These are phyloP conservation scores for Aspergillus terreus DNA, from an alignment of 2,329 filamentous ascomycete genomes.

Conservation along the genomic window DNA sequence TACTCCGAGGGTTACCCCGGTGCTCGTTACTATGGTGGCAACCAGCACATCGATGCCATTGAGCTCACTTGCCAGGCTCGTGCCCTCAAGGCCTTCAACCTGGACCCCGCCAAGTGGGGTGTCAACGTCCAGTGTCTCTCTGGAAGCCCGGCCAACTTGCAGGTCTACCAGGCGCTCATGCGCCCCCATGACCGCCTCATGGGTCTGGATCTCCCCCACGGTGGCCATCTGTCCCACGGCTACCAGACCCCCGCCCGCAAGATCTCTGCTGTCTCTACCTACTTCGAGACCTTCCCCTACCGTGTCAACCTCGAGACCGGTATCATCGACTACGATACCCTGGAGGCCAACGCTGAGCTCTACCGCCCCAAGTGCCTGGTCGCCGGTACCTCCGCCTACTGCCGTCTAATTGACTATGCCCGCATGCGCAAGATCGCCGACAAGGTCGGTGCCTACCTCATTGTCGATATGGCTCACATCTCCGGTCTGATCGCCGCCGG, in stretches of 20 bases:
- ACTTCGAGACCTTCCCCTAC: slow-evolving; percentile 98
- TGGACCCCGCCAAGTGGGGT: slow-evolving; percentile 88
- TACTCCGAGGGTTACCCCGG: slow-evolving; percentile 99
- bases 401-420: slow-evolving; percentile 90
- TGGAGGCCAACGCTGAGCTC: slow-evolving; percentile 80
- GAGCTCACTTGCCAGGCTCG: slow-evolving; percentile 93
- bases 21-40: slow-evolving; percentile 97
- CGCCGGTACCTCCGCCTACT: slow-evolving; percentile 92
- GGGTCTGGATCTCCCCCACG: slow-evolving; percentile 94
- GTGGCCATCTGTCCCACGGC: slow-evolving; percentile 91
- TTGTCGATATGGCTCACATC: slow-evolving; percentile 97
- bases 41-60: slow-evolving; percentile 96
- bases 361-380: slow-evolving; percentile 96
- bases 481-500: slow-evolving; percentile 90
- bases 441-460: slow-evolving; percentile 85
- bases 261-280: slow-evolving; percentile 98
- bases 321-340: slow-evolving; percentile 88
- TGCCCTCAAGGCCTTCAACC: slow-evolving; percentile 84
- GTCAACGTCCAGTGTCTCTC: slow-evolving; percentile 96
- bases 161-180: slow-evolving; percentile 95
- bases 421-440: slow-evolving; percentile 87
- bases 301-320: slow-evolving; percentile 85
- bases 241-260: slow-evolving; percentile 93
- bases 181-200: slow-evolving; percentile 92
- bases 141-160: slow-evolving; percentile 92